Conservation (phyloP, 2,329 filamentous ascomycete genomes). For the Tolypocladium ovalisporum region DNA sequence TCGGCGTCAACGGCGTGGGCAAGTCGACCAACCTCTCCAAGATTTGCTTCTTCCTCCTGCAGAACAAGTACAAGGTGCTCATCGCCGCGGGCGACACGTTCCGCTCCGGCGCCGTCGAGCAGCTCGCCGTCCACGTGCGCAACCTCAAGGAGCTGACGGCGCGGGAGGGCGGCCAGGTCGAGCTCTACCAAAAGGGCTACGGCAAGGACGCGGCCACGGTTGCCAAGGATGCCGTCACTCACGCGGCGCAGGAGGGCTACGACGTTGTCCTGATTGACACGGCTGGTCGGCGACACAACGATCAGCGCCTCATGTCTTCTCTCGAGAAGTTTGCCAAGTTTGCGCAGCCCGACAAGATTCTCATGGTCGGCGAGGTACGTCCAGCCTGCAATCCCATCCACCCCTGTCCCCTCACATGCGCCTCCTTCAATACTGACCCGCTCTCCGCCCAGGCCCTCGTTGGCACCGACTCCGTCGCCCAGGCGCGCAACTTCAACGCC, state of each 20-base stretch:
- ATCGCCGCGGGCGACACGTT: constrained; percentile 95
- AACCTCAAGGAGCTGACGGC: constrained; percentile 83
- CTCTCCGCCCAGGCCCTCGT: constrained; percentile 60
- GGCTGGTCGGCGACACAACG: constrained; percentile 88
- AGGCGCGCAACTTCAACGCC: constrained; percentile 92
- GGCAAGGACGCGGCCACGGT: constrained; percentile 95
- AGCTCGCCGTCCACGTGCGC: constrained; percentile 87
- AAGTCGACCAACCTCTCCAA: constrained; percentile 98
- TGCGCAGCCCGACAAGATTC: constrained; percentile 91
- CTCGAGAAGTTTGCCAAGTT: constrained; percentile 97
- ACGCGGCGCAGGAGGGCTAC: constrained; percentile 63
- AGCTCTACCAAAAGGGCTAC: constrained; percentile 94
- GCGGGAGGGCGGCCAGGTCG: constrained; percentile 75
- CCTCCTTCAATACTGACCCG: background rate
- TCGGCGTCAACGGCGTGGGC: constrained; percentile 95
- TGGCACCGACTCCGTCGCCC: constrained; percentile 87
- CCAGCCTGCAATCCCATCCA: no score
- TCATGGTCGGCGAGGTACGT: constrained; percentile 68
- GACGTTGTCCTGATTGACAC: constrained; percentile 97
- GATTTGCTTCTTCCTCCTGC: constrained; percentile 93
- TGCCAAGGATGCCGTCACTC: constrained; percentile 82
- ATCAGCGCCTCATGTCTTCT: constrained; percentile 89
- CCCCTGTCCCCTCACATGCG: background rate
- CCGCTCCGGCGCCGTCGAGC: constrained; percentile 92
- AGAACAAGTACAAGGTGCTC: constrained; percentile 93